Evolutionary conservation across 169 alveolate species (phyloP).

Genomic region (Plasmodium coatneyi): DNA sequence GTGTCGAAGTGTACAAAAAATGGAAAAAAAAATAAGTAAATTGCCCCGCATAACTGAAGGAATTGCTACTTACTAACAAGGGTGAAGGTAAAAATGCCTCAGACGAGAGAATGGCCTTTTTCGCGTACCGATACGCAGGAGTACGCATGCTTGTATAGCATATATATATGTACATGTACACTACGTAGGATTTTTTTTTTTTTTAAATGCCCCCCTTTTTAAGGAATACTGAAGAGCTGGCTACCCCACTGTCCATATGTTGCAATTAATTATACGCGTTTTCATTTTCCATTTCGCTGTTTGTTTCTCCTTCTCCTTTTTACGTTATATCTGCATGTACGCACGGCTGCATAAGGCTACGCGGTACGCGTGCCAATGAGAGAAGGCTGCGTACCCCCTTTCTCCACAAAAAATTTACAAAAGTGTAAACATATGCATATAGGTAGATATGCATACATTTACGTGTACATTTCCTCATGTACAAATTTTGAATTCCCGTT

Average conservation of each 20-base stretch:
- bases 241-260: not conserved
- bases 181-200: not conserved
- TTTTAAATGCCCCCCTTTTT: not conserved
- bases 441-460: not conserved
- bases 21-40: not conserved
- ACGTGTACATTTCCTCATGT: not conserved
- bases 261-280: not conserved
- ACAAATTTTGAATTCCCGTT: not conserved
- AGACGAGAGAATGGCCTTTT: not conserved
- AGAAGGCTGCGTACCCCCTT: not conserved
- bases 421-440: not conserved
- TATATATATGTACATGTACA: not conserved
- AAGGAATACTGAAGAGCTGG: not conserved
- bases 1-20: not conserved
- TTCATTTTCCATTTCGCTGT: not conserved
- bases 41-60: not conserved
- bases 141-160: not conserved
- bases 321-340: not conserved
- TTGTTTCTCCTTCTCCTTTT: not conserved
- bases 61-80: not conserved
- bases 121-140: not conserved
- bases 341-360: not conserved
- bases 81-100: slow-evolving; percentile 1
- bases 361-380: not conserved
- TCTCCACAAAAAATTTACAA: not conserved